A percentile compares a stretch with the other conserved stretches of the same genome.
phyloP scores from a whole-genome alignment of 805 yeast species.

The Pichia californica region DNA sequence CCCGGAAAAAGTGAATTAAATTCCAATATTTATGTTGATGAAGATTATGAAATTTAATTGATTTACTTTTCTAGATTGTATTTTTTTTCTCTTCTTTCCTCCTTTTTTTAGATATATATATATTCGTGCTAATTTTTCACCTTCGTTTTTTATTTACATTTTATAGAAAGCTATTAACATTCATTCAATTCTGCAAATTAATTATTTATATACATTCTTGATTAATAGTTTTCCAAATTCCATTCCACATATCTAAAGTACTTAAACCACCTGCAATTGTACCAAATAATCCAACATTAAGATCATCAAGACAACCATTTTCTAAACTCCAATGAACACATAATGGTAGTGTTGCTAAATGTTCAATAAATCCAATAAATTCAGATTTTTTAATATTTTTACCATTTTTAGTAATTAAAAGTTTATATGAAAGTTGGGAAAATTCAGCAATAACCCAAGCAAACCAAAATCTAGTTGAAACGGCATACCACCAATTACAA shows the following conservation, averaged over 20 bases:
- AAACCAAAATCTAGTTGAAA: constrained; percentile 31
- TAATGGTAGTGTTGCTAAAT: constrained; percentile 31
- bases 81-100: too few relatives aligned
- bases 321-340: constrained; percentile 33
- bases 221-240: constrained; percentile 13
- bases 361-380: constrained; percentile 20
- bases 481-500: constrained; percentile 25
- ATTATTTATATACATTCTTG: not conserved
- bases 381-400: constrained; percentile 14
- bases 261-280: constrained; percentile 20
- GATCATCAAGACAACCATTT: constrained; percentile 28
- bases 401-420: not conserved
- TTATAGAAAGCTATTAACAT: too few relatives aligned
- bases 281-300: constrained; percentile 32
- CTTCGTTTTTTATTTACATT: too few relatives aligned
- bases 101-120: too few relatives aligned
- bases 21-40: too few relatives aligned
- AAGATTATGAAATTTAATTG: too few relatives aligned
- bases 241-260: constrained; percentile 19
- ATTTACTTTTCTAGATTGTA: too few relatives aligned
- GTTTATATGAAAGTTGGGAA: constrained; percentile 5
- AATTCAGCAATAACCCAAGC: constrained; percentile 29
- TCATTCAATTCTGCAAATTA: not conserved
- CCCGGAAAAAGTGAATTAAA: not conserved
- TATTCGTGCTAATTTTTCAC: too few relatives aligned